A percentile compares a stretch with the other conserved stretches of the same genome.
phyloP scores from a whole-genome alignment of 305 asterid genomes.

The Rubia tinctorum region DNA sequence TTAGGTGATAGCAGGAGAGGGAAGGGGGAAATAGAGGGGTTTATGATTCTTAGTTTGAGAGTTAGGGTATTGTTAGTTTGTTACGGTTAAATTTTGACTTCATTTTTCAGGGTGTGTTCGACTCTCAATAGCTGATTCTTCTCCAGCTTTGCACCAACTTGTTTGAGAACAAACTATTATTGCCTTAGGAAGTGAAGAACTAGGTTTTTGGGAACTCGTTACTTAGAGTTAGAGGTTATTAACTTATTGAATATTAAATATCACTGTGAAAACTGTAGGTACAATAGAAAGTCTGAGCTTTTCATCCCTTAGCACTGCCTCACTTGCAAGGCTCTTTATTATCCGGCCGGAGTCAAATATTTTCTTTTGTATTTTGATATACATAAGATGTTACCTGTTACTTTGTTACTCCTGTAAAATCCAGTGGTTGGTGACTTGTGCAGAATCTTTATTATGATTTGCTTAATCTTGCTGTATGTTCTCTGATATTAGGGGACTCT shows the following conservation, averaged over 20 bases:
- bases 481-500: background rate
- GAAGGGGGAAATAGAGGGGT: background rate
- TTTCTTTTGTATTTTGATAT: background rate
- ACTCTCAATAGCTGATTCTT: background rate
- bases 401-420: background rate
- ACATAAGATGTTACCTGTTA: background rate
- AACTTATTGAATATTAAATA: constrained; percentile 11
- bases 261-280: constrained; percentile 14
- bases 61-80: background rate
- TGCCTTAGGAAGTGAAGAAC: background rate
- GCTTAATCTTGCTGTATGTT: background rate
- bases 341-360: background rate
- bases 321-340: background rate
- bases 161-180: background rate
- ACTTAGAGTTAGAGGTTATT: background rate
- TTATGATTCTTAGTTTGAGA: background rate
- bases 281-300: constrained; percentile 1
- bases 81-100: background rate
- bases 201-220: background rate
- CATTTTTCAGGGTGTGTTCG: background rate
- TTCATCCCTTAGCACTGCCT: constrained; percentile 6
- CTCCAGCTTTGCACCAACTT: background rate
- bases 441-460: background rate
- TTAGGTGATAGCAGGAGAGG: background rate
- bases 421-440: background rate